phyloP scores from a whole-genome alignment of 345 rosid genomes.

The Dipteronia sinensis region DNA sequence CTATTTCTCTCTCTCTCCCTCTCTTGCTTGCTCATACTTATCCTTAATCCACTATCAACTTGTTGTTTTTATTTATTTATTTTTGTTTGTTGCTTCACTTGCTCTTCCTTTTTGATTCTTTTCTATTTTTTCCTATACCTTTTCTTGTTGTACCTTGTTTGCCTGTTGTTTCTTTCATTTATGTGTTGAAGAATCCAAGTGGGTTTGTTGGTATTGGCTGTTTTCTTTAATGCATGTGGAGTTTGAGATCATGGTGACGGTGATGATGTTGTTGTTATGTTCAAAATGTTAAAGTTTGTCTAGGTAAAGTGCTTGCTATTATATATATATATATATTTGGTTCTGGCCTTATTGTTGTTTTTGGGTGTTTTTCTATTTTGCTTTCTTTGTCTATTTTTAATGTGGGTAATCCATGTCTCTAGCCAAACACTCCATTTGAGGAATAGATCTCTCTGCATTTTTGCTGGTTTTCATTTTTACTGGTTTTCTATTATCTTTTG shows the following conservation, averaged over 20 bases:
- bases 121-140: background rate
- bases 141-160: conserved; percentile 4
- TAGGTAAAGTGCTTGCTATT: conserved; percentile 14
- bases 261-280: conserved; percentile 10
- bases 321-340: background rate
- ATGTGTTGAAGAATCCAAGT: conserved; percentile 11
- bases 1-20: background rate
- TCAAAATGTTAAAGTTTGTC: conserved; percentile 17
- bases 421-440: background rate
- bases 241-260: conserved; percentile 19
- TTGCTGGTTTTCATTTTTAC: background rate
- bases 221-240: conserved; percentile 32
- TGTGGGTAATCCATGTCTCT: background rate
- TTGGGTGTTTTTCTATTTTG: background rate
- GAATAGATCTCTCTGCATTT: background rate
- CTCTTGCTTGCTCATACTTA: background rate
- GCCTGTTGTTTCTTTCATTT: background rate
- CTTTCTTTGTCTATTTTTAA: background rate
- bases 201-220: conserved; percentile 22
- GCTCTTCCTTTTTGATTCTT: conserved; percentile 2
- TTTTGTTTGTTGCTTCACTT: conserved; percentile 7
- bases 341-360: background rate
- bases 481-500: background rate
- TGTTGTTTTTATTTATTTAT: background rate
- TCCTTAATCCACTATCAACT: conserved; percentile 5